Evolutionary conservation across 768 basidiomycete genomes (phyloP).

Genomic region (Leccinum boreale): DNA sequence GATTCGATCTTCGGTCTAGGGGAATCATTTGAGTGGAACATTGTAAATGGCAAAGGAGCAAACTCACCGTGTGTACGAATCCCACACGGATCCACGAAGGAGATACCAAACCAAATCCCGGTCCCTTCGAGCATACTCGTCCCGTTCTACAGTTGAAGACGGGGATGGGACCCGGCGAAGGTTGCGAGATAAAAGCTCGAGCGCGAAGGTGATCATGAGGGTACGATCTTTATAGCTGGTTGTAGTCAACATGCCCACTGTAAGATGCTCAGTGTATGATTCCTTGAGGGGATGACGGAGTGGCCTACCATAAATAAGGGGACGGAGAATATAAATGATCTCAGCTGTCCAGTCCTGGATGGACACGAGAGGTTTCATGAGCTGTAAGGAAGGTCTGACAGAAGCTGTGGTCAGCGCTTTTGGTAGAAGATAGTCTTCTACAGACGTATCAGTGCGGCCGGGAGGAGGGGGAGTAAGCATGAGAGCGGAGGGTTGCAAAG

Average conservation of each 20-base stretch:
- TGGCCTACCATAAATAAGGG: slow-evolving; percentile 69
- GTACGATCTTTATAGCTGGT: slow-evolving; percentile 46
- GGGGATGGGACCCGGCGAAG: slow-evolving; percentile 65
- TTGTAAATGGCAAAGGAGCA: neutral
- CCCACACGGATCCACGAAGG: slow-evolving; percentile 84
- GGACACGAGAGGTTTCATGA: slow-evolving; percentile 58
- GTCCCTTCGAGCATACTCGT: slow-evolving; percentile 82
- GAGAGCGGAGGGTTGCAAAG: slow-evolving; percentile 62
- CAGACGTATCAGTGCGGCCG: slow-evolving; percentile 48
- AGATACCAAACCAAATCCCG: slow-evolving; percentile 82
- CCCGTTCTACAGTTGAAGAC: slow-evolving; percentile 61
- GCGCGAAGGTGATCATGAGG: slow-evolving; percentile 55
- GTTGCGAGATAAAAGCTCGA: slow-evolving; percentile 74
- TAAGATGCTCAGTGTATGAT: slow-evolving; percentile 1
- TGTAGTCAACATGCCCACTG: slow-evolving; percentile 24
- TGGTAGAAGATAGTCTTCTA: slow-evolving; percentile 80
- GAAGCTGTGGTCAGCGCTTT: slow-evolving; percentile 73
- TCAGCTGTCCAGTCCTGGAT: slow-evolving; percentile 77
- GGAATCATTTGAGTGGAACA: neutral
- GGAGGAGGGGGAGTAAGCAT: slow-evolving; percentile 50
- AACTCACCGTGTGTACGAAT: slow-evolving; percentile 65
- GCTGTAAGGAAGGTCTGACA: slow-evolving; percentile 66
- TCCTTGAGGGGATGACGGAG: slow-evolving; percentile 9
- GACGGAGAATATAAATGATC: slow-evolving; percentile 65
- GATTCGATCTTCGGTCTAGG: slow-evolving; percentile 70